Base-by-base conservation (phyloP, 192 early-diverging fungal species). In the Entomortierella chlamydospora region DNA sequence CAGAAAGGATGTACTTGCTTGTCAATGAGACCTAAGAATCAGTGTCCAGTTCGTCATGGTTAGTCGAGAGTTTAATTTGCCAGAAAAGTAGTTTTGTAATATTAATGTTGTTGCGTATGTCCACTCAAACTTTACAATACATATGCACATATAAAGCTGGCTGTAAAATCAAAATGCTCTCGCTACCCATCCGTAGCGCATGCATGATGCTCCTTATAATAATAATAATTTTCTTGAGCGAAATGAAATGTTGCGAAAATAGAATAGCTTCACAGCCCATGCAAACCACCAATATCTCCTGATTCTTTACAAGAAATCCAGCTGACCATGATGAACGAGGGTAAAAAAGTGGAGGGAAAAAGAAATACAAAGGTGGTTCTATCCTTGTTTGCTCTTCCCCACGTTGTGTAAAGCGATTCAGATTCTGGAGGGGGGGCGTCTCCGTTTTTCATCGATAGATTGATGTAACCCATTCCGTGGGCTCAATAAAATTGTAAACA, bases 1-100 rank as follows among this genome's bases (percentile, higher is more conserved):
- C 97, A 22, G 95, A 97, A 0, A 99, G 88, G 37, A 98, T 95
- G 86, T 97, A 98, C 86, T 98, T 96, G 81, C 93, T 95, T 0
- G 96, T 98, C 54, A 98, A 84, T 2, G 97, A 98, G 47, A 93
- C 86, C 92, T 92, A 76, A 23, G 30, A 26, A 20, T 55, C 45
- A 42, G 20, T 5, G 13, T 41, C 13, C 20, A 47, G 20, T 12
- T 53, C 18, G 34, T 47, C 1, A 30, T 41, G 15, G 22, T 22
- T 18, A 56, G 55, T 31, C 26, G 33, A 47, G 2, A 18, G 15
- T 50, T 50, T 12, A 20, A 62, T 1, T 13, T n/a, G 33, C 45
- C 20, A 2, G 45, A 47, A 20, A 4, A 15, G 45, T 47, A 41
- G 45, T 20, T 12, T 47, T 47, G 4, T 11, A 12, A 47, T 47